These are phyloP conservation scores for Ophiocordyceps robertsii DNA, from an alignment of 2,329 filamentous ascomycete species.

Conservation along the genomic window DNA sequence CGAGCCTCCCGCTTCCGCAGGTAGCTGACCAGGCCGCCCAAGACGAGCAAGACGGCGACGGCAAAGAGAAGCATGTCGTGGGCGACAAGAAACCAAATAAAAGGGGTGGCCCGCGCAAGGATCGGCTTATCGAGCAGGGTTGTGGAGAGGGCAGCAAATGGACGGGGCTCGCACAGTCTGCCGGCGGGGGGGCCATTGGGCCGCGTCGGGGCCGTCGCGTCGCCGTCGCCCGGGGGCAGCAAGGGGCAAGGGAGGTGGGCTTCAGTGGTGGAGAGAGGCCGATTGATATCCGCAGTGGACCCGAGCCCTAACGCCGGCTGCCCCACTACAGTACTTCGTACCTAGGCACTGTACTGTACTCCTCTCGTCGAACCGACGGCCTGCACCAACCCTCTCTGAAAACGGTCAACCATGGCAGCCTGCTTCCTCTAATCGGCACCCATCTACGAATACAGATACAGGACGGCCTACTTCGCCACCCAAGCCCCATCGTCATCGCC, in stretches of 20 bases:
- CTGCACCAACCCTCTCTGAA: too few relatives aligned
- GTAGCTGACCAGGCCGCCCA: constrained; percentile 22
- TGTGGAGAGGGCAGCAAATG: too few relatives aligned
- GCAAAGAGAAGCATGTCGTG: constrained; percentile 23
- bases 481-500: too few relatives aligned
- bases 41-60: constrained; percentile 14
- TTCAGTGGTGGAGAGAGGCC: background rate
- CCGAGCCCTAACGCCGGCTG: too few relatives aligned
- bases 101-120: too few relatives aligned
- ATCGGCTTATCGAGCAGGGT: too few relatives aligned
- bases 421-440: background rate
- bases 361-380: too few relatives aligned
- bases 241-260: constrained; percentile 2
- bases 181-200: background rate
- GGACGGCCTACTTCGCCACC: background rate
- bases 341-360: too few relatives aligned
- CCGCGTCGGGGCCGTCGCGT: background rate
- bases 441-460: too few relatives aligned
- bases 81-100: background rate
- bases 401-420: too few relatives aligned
- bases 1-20: constrained; percentile 30
- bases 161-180: too few relatives aligned
- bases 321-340: too few relatives aligned
- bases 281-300: background rate
- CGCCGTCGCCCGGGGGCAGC: background rate